Evolutionary conservation across 495 filamentous ascomycete species (phyloP).

Genomic region (Halenospora varia): DNA sequence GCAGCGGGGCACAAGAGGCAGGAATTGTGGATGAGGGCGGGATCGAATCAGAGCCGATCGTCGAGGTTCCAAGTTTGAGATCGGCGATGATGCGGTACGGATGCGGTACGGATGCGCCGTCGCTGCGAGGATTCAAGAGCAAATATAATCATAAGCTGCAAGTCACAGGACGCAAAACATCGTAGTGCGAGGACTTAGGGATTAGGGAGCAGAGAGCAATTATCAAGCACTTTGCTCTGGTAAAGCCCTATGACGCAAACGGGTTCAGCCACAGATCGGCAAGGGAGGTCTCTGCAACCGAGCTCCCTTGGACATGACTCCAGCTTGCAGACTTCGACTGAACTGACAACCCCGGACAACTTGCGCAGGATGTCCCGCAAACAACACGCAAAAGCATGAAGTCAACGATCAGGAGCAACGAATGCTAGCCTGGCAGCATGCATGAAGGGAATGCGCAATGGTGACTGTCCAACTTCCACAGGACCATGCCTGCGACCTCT

Average conservation of each 20-base stretch:
- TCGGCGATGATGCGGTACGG: neutral
- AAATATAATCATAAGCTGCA: neutral
- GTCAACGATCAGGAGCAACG: neutral
- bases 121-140: neutral
- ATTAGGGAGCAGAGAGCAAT: neutral
- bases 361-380: neutral
- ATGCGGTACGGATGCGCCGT: too few relatives aligned
- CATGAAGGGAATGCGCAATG: too few relatives aligned
- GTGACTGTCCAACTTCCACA: neutral
- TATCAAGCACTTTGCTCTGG: too few relatives aligned
- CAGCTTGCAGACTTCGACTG: neutral
- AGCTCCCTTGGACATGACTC: neutral
- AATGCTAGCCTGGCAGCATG: too few relatives aligned
- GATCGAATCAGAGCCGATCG: too few relatives aligned
- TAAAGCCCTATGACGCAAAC: too few relatives aligned
- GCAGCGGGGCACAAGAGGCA: neutral
- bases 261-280: too few relatives aligned
- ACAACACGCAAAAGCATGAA: neutral
- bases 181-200: too few relatives aligned
- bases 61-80: too few relatives aligned
- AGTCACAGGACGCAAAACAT: neutral
- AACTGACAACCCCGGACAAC: neutral
- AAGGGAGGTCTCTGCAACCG: neutral
- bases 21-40: too few relatives aligned
- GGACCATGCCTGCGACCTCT: neutral